phyloP scores from a whole-genome alignment of 768 basidiomycete species.

The Lentinula aciculospora region DNA sequence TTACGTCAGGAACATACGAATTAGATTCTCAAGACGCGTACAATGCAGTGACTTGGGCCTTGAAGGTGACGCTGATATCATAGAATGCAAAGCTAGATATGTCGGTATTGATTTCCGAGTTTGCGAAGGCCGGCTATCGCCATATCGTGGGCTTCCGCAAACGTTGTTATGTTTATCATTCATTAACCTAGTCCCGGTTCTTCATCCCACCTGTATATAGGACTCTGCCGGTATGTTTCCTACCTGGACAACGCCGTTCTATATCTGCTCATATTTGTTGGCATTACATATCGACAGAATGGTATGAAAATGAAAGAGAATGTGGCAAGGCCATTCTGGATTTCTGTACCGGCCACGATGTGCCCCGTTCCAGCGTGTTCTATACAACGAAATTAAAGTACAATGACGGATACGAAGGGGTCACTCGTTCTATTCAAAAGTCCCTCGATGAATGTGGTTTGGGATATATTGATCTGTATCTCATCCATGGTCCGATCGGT shows the following conservation, averaged over 20 bases:
- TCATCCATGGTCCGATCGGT: slow-evolving; percentile 65
- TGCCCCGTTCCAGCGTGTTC: slow-evolving; percentile 56
- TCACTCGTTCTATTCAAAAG: slow-evolving; percentile 41
- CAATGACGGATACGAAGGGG: slow-evolving; percentile 47
- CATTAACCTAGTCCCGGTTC: neutral
- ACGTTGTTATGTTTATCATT: neutral
- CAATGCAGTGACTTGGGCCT: slow-evolving; percentile 50
- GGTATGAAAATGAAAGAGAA: slow-evolving; percentile 64
- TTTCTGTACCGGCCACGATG: slow-evolving; percentile 40
- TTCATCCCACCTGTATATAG: slow-evolving; percentile 7
- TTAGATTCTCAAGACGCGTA: slow-evolving; percentile 49
- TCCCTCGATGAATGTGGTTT: slow-evolving; percentile 50
- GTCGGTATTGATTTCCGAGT: neutral
- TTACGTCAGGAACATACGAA: slow-evolving; percentile 41
- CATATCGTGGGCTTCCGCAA: slow-evolving; percentile 41
- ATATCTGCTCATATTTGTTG: slow-evolving; percentile 20
- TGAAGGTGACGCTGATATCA: slow-evolving; percentile 39
- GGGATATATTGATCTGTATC: slow-evolving; percentile 67
- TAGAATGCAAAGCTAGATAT: neutral
- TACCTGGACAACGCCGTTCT: neutral
- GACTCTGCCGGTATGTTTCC: slow-evolving; percentile 5
- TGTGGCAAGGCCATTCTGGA: slow-evolving; percentile 56
- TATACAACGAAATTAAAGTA: slow-evolving; percentile 66
- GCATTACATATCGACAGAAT: slow-evolving; percentile 32
- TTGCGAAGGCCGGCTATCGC: slow-evolving; percentile 52